A percentile compares a stretch with the other conserved stretches of the same genome.
These are phyloP conservation scores for Phaeophleospora eucalypticola DNA, from an alignment of 2,329 filamentous ascomycete species.

Conservation along the genomic window DNA sequence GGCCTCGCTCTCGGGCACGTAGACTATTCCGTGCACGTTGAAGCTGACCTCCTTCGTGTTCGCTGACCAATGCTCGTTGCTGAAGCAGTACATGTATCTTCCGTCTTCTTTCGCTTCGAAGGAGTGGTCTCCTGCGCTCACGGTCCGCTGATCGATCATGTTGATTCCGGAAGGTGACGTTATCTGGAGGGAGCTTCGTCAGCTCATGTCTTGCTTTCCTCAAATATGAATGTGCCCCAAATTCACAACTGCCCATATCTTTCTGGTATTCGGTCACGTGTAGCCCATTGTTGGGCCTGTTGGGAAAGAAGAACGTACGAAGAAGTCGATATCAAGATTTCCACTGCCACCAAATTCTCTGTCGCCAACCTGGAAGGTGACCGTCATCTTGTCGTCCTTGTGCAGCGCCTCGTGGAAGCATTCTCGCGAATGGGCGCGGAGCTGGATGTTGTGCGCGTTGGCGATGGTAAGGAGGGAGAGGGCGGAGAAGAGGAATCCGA, in stretches of 20 bases:
- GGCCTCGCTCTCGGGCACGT: slow-evolving; percentile 83
- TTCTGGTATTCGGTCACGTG: neutral
- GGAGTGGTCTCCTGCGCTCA: slow-evolving; percentile 88
- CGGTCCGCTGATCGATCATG: slow-evolving; percentile 72
- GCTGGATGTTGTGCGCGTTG: slow-evolving; percentile 89
- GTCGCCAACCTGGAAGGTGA: slow-evolving; percentile 97
- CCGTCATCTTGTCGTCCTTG: slow-evolving; percentile 94
- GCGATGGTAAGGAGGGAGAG: slow-evolving; percentile 60
- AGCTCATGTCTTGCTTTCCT: neutral
- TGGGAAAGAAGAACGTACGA: slow-evolving; percentile 58
- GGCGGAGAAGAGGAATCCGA: slow-evolving; percentile 40
- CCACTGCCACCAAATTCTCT: slow-evolving; percentile 91
- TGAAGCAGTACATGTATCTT: slow-evolving; percentile 95
- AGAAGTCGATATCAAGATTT: slow-evolving; percentile 96
- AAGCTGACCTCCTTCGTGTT: slow-evolving; percentile 98
- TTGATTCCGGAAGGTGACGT: slow-evolving; percentile 71
- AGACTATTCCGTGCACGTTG: slow-evolving; percentile 98
- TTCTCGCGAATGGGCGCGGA: slow-evolving; percentile 87
- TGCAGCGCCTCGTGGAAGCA: slow-evolving; percentile 96
- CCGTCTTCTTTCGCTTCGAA: slow-evolving; percentile 84
- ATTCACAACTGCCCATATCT: neutral
- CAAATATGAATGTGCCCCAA: neutral
- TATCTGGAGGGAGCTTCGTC: slow-evolving; percentile 52
- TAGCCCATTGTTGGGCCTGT: neutral
- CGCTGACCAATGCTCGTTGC: slow-evolving; percentile 96